Base-by-base conservation (phyloP, 495 filamentous ascomycete species). In the Trypethelium eluteriae region DNA sequence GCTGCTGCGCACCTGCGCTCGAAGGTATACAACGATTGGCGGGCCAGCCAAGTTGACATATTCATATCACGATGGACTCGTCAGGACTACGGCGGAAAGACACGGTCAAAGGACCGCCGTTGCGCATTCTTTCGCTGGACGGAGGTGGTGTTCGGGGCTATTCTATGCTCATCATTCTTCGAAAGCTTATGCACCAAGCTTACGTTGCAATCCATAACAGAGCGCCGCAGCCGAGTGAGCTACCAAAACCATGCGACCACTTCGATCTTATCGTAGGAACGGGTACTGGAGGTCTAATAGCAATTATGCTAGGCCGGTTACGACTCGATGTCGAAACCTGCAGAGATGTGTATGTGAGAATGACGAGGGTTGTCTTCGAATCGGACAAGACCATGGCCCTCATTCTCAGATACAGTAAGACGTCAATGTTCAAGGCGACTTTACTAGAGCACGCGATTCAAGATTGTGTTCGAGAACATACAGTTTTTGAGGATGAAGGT, bases 101-200 rank as follows among this genome's bases (percentile, higher is more conserved):
- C 77, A 97, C 93, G 38, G 95, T 91, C 56, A 96, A 94, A 77
- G 93, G 92, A 62, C 93, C 93, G 74, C 94, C 94, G 16, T 72
- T 98, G 74, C 87, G 94, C 72, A 88, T 98, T 63, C 81, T 98
- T 11, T 96, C 92, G 16, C 84, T 98, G 64, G 94, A 97, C 83
- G 94, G 94, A 74, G 94, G 94, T 70, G 94, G 94, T 68, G 93
- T 99, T 63, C 86, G 95, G 69, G 94, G 94, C 49, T 99, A 96
- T 80, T 97, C 93, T 62, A 96, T 96, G 84, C 87, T 96, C 73
- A 90, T 96, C 68, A 88, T 98, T 66, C 85, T 98, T 64, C 91
- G 95, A 81, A 92, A 96, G 79, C 82, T 98, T 53, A 98, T 98
- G 94, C 89, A 96, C 78, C n/a, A n/a, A n/a, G n/a, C n/a, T n/a